Conservation (phyloP, 331 rosid genomes). For the Spiraea crenata region DNA sequence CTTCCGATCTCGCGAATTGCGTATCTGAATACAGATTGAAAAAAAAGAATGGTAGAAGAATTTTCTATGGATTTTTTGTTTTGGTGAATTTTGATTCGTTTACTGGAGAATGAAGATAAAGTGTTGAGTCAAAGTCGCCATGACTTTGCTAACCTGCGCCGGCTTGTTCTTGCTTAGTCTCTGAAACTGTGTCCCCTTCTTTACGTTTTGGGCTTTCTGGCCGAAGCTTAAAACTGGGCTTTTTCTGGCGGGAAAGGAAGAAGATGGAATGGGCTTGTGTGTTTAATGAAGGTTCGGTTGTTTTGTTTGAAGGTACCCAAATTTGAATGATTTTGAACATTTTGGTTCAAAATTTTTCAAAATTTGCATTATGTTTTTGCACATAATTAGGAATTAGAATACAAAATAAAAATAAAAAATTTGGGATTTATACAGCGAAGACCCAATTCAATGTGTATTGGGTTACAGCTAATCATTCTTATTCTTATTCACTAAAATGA, state of each 20-base stretch:
- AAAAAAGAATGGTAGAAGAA: neutral
- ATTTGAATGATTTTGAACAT: too few relatives aligned
- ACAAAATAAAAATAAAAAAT: too few relatives aligned
- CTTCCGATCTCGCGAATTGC: conserved; percentile 19
- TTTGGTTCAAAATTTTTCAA: too few relatives aligned
- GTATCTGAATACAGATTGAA: neutral
- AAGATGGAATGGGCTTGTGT: neutral
- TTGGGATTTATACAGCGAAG: too few relatives aligned
- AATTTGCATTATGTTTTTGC: too few relatives aligned
- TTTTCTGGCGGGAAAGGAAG: neutral
- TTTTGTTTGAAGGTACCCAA: too few relatives aligned
- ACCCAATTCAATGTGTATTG: too few relatives aligned
- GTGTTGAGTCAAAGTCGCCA: neutral
- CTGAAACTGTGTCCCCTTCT: neutral
- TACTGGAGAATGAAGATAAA: neutral
- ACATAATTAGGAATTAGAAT: too few relatives aligned
- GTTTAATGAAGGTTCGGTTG: neutral
- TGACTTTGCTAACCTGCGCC: conserved; percentile 11
- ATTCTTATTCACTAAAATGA: too few relatives aligned
- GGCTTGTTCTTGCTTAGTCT: neutral
- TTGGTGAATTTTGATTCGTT: neutral
- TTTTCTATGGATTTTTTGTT: neutral
- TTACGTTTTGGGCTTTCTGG: neutral
- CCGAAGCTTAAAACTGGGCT: conserved; percentile 1
- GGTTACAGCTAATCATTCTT: too few relatives aligned